Evolutionary conservation across 164 flowering plant genomes (phyloP).

Genomic region (Annona squamosa): DNA sequence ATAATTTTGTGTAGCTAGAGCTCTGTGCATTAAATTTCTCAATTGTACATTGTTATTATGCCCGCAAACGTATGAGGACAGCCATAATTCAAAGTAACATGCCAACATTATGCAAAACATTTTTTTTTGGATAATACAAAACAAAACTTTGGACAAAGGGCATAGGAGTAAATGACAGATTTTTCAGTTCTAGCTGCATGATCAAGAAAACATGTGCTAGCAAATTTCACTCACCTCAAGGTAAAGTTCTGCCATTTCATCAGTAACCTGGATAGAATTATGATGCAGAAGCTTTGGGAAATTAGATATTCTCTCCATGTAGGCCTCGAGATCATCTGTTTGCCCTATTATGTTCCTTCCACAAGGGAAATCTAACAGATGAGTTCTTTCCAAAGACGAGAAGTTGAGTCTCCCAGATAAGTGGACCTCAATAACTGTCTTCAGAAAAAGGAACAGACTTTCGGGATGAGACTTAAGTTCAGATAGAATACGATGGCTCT

Average conservation of each 20-base stretch:
- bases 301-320: conserved; percentile 50
- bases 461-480: conserved; percentile 54
- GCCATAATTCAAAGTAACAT: no score
- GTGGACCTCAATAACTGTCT: conserved; percentile 76
- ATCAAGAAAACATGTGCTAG: background rate
- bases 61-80: no score
- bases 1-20: background rate
- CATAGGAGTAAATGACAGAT: background rate
- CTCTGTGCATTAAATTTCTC: background rate
- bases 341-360: conserved; percentile 30
- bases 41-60: no score
- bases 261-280: conserved; percentile 60
- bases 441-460: conserved; percentile 84
- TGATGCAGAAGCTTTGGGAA: conserved; percentile 57
- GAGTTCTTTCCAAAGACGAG: conserved; percentile 37
- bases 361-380: conserved; percentile 18
- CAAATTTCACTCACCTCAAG: conserved; percentile 55
- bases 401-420: conserved; percentile 63
- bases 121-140: no score
- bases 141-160: no score
- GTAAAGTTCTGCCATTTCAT: conserved; percentile 79
- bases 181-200: background rate
- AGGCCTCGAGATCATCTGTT: conserved; percentile 35
- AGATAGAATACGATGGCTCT: conserved; percentile 45
- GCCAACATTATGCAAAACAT: no score